A percentile compares a stretch with the other conserved stretches of the same genome.
Conservation (phyloP, 2,329 filamentous ascomycete species). For the Nemania serpens region DNA sequence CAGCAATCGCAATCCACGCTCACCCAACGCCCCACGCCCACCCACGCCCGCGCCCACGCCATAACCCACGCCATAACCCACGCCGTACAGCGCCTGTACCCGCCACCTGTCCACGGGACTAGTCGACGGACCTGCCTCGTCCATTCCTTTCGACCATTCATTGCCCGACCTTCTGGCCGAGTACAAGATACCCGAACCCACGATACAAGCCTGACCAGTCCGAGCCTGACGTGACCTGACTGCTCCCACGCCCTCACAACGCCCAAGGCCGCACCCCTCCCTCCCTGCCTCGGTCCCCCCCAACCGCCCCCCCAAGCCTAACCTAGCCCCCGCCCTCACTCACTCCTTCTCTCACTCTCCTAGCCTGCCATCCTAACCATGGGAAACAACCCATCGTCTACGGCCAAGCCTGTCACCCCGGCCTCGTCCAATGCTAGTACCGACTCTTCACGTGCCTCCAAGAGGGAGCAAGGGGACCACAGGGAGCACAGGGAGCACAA, state of each 20-base stretch:
- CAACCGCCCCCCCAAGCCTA: neutral
- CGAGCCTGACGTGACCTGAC: conserved; percentile 1
- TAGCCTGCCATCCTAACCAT: conserved; percentile 36
- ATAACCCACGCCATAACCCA: neutral
- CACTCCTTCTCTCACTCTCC: neutral
- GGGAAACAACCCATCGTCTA: conserved; percentile 51
- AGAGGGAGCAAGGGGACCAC: conserved; percentile 45
- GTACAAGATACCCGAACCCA: too few species aligned
- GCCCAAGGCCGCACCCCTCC: conserved; percentile 23
- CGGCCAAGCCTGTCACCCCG: conserved; percentile 40
- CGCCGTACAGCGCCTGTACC: neutral
- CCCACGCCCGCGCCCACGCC: too few species aligned
- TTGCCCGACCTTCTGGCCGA: too few species aligned
- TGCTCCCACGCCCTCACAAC: conserved; percentile 24
- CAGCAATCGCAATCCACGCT: too few species aligned
- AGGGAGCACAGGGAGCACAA: conserved; percentile 51
- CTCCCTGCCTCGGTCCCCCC: neutral
- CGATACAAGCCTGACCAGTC: neutral
- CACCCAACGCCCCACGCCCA: too few species aligned
- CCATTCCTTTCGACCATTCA: too few species aligned
- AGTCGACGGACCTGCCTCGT: neutral
- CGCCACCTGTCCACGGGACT: conserved; percentile 23
- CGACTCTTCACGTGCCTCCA: conserved; percentile 44
- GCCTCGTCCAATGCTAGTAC: conserved; percentile 30
- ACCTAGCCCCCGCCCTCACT: neutral